Conservation (phyloP, 2,329 filamentous ascomycete genomes). For the Microcera coccophila region DNA sequence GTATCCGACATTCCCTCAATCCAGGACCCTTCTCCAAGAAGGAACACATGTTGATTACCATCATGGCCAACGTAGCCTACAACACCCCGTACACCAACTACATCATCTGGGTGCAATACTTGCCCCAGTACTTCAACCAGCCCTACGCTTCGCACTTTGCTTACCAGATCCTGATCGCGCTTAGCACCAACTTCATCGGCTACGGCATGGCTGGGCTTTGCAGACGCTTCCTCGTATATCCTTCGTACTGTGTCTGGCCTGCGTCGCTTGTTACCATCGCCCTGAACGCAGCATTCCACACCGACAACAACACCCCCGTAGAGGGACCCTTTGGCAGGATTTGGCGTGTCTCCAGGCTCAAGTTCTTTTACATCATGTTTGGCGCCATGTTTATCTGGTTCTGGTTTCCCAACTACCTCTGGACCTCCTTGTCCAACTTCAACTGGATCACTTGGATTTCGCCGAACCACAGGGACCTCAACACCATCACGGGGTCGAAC, state of each 20-base stretch:
- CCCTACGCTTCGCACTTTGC: constrained; percentile 48
- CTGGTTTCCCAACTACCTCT: constrained; percentile 56
- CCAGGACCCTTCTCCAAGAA: constrained; percentile 57
- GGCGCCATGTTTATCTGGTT: constrained; percentile 55
- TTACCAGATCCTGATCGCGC: constrained; percentile 53
- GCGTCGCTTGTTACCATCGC: constrained; percentile 52
- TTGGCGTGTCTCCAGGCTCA: constrained; percentile 47
- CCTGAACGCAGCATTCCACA: constrained; percentile 52
- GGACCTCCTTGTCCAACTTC: constrained; percentile 49
- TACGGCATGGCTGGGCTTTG: constrained; percentile 56
- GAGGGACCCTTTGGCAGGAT: constrained; percentile 41
- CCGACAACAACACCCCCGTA: constrained; percentile 38
- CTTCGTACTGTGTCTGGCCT: constrained; percentile 56
- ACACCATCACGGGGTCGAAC: constrained; percentile 41
- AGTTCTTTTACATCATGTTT: constrained; percentile 50
- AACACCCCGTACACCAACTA: constrained; percentile 52
- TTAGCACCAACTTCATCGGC: constrained; percentile 57
- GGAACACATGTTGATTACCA: constrained; percentile 59
- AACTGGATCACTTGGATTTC: constrained; percentile 57
- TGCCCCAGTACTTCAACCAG: constrained; percentile 54
- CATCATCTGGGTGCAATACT: constrained; percentile 52
- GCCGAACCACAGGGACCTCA: constrained; percentile 41
- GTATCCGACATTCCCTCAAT: constrained; percentile 48
- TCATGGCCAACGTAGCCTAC: constrained; percentile 59
- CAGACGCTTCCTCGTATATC: constrained; percentile 53